Evolutionary conservation across 108 stramenopile genomes (phyloP), one percentile per base, ranked within the genome.

Genomic region (Nitzschia sp.): DNA sequence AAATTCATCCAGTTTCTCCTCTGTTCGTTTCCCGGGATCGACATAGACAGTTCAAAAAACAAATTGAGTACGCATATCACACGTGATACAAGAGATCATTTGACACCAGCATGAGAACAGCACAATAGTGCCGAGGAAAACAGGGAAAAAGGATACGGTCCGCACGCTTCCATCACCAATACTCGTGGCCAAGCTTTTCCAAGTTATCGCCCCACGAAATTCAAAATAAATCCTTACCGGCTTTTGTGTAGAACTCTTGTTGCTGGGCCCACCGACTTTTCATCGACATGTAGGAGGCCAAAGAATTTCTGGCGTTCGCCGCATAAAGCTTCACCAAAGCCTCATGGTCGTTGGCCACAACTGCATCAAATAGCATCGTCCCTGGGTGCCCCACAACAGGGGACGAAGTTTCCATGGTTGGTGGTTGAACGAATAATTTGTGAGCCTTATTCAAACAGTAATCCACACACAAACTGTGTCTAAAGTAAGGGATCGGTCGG

Each of bases 261-360:
- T 68, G 30, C 68, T 58, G 59, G 68, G 70, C 47, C 72, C 79
- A 80, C 31, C 73, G 68, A 45, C 50, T 64, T 32, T 63, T 58
- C 68, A 73, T 70, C 1, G 75, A 58, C 8, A 77, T 3, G 38
- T 77, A 80, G 16, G 45, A 75, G 34, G 60, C 66, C 64, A 72
- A 47, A 56, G 65, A 65, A 60, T 61, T 69, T 54, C 59, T 53
- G 44, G 74, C 80, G 53, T 76, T 68, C 6, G 36, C 38, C 3
- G 85, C 85, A 58, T 83, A 89, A 30, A 84, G 33, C 38, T 83
- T 62, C 11, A 82, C 45, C 28, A 89, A 41, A 17, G 76, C 75
- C 33, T 86, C 81, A 62, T 76, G 82, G 73, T 89, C 79, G 23
- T 82, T 69, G 26, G 66, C 60, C 32, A 69, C 75, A 19, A 85